Base-by-base conservation (phyloP, 202 grass and related monocot species). In the Zoysia matrella region DNA sequence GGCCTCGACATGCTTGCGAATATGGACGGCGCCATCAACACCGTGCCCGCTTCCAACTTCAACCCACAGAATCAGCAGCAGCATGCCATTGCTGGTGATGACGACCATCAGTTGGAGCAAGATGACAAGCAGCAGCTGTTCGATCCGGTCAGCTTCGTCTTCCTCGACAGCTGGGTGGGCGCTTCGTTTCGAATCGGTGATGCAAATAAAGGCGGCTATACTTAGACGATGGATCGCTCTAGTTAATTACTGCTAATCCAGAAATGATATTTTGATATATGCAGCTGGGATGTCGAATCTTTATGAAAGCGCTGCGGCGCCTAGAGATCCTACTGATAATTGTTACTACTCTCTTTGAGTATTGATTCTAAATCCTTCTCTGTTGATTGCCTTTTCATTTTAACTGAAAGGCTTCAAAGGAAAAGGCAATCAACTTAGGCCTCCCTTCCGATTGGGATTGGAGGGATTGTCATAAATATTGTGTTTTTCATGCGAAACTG, bases 121-220 rank as follows among this genome's bases (percentile, higher is more conserved):
- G 79, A 81, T 52, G 78, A 82, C 63, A 73, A 64, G 69, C 68
- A 63, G 42, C 76, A 55, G 61, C 66, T 73, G 58, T 58, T 75
- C 16, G 71, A 89, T 74, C 80, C 89, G 4, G 83, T 82, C 84
- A 77, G 47, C 74, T 76, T 87, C 60, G 52, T 57, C 70, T 85
- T 91, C 70, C 87, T 87, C 12, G 86, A 87, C 67, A 30, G 22
- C 22, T 91, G 75, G 83, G 50, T 50, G 2, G 60, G 56, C 3
- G 54, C 48, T 48, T 89, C 87, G 11, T 73, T 82, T 61, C 81
- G 76, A 73, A 44, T 67, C 14, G 81, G 80, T 84, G 75, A 81
- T 47, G 70, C 75, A 52, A 68, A 77, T 60, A 78, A 86, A 50
- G 65, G 18, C 8, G 52, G 22, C 22, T 76, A 76, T 30, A 30